Evolutionary conservation across 2,329 filamentous ascomycete species (phyloP), one percentile per base, ranked within the genome.

Genomic region (Lasiodiplodia citricola): DNA sequence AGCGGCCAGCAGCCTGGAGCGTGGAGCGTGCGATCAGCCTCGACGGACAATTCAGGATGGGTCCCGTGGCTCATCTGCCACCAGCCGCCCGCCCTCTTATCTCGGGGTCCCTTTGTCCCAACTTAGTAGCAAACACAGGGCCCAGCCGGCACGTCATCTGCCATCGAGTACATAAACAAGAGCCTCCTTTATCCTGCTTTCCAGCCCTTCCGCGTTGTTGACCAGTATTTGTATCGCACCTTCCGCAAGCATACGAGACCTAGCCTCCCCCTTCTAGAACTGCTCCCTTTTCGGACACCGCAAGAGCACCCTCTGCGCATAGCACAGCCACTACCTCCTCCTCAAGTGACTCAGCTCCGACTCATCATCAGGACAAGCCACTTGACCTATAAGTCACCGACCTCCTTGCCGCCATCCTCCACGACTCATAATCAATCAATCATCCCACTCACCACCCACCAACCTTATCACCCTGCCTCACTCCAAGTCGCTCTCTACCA

Each of bases 401-500:
- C 44, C 65, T 56, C 62, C 55, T 56, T 54, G 35, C 57, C 37
- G 16, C 31, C 47, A 31, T 52, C 41, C 41, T 64, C 47, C n/a
- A 64, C 60, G 18, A 54, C 67, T 68, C 67, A 38, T 66, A 51
- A 65, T 18, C 47, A n/a, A 31, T 23, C 38, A 23, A 52, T 18
- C 21, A 16, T 13, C 44, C 67, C n/a, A 70, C 62, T 69, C 63
- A 57, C 57, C 68, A 66, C 35, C 67, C 71, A 68, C 28, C 37
- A 37, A 47, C 55, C 52, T 64, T 47, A 70, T 66, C 67, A 64
- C 55, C 70, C 70, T 68, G 56, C 69, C 67, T 67, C 58, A 68
- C 68, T 51, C 51, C 68, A 70, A 68, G 68, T 70, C 68, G 54
- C 35, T 70, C 68, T 66, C 56, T 68, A 67, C 37, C 69, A 35